These are phyloP conservation scores for Apostasia shenzhenica DNA, from an alignment of 106 monocot species.

Conservation along the genomic window DNA sequence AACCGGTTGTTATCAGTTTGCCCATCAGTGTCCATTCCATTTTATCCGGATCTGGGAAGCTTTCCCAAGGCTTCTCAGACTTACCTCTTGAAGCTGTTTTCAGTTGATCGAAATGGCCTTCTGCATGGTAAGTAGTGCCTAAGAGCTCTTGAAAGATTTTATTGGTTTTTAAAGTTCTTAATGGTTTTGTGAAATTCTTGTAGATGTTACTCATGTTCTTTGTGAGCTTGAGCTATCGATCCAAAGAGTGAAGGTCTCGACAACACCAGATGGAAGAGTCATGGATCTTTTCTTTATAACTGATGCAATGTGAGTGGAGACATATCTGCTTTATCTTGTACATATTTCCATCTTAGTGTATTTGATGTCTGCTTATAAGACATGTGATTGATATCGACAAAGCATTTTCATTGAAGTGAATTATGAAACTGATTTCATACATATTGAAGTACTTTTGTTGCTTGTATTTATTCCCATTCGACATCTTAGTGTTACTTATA, in stretches of 20 bases:
- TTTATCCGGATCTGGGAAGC: slow-evolving; percentile 40
- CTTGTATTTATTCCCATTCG: no score
- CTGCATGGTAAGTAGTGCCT: slow-evolving; percentile 55
- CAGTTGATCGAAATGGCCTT: slow-evolving; percentile 69
- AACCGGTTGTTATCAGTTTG: slow-evolving; percentile 59
- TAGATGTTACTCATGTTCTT: slow-evolving; percentile 86
- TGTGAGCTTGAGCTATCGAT: slow-evolving; percentile 74
- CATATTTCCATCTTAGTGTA: background rate
- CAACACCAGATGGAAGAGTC: slow-evolving; percentile 84
- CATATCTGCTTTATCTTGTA: no score
- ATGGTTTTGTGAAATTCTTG: background rate
- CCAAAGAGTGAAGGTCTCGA: slow-evolving; percentile 92
- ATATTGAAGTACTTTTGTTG: no score
- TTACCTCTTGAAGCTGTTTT: slow-evolving; percentile 77
- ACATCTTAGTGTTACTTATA: no score
- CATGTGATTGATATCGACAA: background rate
- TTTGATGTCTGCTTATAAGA: background rate
- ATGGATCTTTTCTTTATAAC: slow-evolving; percentile 89
- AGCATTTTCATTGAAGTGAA: background rate
- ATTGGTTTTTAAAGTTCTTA: background rate
- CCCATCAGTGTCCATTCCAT: slow-evolving; percentile 51
- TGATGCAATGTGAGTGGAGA: slow-evolving; percentile 63
- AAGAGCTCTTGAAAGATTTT: background rate
- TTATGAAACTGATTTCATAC: no score
- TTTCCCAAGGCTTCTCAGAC: slow-evolving; percentile 30